Evolutionary conservation across 2,329 filamentous ascomycete species (phyloP).

Genomic region (Microascus cirrosus): DNA sequence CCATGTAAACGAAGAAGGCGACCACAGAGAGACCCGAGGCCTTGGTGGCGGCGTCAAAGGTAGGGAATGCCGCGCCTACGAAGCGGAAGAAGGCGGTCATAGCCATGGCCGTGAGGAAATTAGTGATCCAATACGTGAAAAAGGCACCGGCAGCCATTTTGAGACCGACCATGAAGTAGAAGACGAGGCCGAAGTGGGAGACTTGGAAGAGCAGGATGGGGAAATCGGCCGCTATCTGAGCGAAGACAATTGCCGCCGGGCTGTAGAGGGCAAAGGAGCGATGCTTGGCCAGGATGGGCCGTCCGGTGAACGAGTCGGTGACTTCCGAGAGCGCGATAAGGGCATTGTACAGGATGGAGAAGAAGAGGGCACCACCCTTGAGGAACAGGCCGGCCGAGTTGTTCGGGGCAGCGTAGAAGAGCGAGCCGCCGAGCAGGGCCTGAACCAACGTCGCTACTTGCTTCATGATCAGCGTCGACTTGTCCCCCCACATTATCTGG

Average conservation of each 20-base stretch:
- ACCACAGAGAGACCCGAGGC: slow-evolving; percentile 37
- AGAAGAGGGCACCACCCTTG: slow-evolving; percentile 54
- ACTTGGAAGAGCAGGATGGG: slow-evolving; percentile 48
- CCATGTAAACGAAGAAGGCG: slow-evolving; percentile 48
- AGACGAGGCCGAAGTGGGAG: slow-evolving; percentile 40
- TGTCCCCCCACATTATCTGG: slow-evolving; percentile 55
- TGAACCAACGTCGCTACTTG: slow-evolving; percentile 45
- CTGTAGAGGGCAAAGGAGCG: slow-evolving; percentile 46
- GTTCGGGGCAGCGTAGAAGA: slow-evolving; percentile 53
- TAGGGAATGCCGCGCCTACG: slow-evolving; percentile 42
- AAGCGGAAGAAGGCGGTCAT: slow-evolving; percentile 49
- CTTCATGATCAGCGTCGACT: slow-evolving; percentile 51
- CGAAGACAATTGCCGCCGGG: slow-evolving; percentile 47
- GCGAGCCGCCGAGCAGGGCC: slow-evolving; percentile 51
- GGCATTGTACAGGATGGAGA: slow-evolving; percentile 50
- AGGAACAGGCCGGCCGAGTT: slow-evolving; percentile 50
- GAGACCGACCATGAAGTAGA: slow-evolving; percentile 55
- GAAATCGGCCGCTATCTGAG: slow-evolving; percentile 42
- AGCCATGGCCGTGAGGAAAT: slow-evolving; percentile 38
- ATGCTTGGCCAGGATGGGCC: slow-evolving; percentile 48
- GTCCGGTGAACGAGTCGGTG: slow-evolving; percentile 47
- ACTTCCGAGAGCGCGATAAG: slow-evolving; percentile 57
- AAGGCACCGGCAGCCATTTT: slow-evolving; percentile 38
- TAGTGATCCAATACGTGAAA: slow-evolving; percentile 49
- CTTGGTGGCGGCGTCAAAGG: slow-evolving; percentile 49